Evolutionary conservation across 805 yeast species (phyloP).

Genomic region (Kurtzmaniella fragi): DNA sequence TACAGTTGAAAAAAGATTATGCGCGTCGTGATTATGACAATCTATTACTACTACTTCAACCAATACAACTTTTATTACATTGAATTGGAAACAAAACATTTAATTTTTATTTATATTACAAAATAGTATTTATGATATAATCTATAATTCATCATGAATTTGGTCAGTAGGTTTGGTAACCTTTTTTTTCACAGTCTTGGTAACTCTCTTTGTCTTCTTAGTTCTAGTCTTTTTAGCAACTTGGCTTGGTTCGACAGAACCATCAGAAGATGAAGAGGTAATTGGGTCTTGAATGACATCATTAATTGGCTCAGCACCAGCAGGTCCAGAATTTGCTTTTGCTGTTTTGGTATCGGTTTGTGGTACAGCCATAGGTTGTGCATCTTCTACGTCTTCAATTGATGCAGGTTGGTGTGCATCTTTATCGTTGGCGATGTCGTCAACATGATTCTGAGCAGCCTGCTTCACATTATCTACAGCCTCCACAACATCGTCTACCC

Average conservation of each 20-base stretch:
- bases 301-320: not conserved
- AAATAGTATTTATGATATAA: not conserved
- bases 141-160: constrained; percentile 11
- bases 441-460: not conserved
- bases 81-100: not conserved
- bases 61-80: too few relatives aligned
- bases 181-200: constrained; percentile 5
- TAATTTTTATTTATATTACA: not conserved
- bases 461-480: not conserved
- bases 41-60: too few relatives aligned
- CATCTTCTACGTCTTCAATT: not conserved
- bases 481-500: not conserved
- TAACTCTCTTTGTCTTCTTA: constrained; percentile 1
- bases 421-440: not conserved
- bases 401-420: not conserved
- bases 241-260: not conserved
- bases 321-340: not conserved
- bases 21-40: too few relatives aligned
- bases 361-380: not conserved
- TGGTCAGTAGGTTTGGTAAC: constrained; percentile 5
- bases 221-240: constrained; percentile 9
- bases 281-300: not conserved
- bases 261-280: too few relatives aligned
- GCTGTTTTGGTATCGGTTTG: constrained; percentile 1
- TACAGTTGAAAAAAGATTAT: too few relatives aligned